These are phyloP conservation scores for Microdochium bolleyi DNA, from an alignment of 2,329 filamentous ascomycete genomes.

Conservation along the genomic window DNA sequence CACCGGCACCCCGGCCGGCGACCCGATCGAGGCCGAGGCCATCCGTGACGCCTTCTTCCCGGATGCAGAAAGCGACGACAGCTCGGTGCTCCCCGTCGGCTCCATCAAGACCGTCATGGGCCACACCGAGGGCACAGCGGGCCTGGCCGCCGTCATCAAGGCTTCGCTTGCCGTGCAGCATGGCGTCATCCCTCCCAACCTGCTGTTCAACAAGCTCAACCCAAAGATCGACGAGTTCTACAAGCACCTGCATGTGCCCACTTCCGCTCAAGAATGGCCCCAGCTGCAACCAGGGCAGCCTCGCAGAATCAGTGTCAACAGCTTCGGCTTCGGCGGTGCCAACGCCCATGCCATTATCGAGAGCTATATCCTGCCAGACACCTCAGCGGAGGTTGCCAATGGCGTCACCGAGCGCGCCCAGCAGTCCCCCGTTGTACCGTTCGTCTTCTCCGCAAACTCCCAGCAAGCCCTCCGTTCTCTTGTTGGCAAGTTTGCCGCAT, in stretches of 20 bases:
- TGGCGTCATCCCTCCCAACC: constrained; percentile 19
- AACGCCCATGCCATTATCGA: constrained; percentile 22
- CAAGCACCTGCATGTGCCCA: constrained; percentile 14
- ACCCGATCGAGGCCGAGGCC: constrained; percentile 5
- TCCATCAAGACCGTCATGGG: constrained; percentile 20
- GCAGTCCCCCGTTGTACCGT: background rate
- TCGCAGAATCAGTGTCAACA: constrained; percentile 20
- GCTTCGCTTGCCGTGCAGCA: constrained; percentile 19
- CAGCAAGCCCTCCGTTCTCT: constrained; percentile 11
- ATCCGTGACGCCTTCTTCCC: background rate
- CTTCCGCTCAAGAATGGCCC: constrained; percentile 14
- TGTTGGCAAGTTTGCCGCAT: constrained; percentile 9
- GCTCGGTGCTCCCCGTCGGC: constrained; percentile 7
- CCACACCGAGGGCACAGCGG: constrained; percentile 27
- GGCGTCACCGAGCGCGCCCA: background rate
- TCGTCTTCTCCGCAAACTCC: constrained; percentile 13
- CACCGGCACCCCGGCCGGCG: constrained; percentile 5
- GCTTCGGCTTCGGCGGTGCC: constrained; percentile 25
- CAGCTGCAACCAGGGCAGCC: constrained; percentile 3
- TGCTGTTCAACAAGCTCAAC: constrained; percentile 19
- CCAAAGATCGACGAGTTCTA: constrained; percentile 13
- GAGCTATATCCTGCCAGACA: constrained; percentile 3
- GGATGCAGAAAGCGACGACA: background rate
- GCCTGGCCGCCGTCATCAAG: constrained; percentile 26
- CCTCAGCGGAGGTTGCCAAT: background rate